These are phyloP conservation scores for Penicillium digitatum DNA, from an alignment of 2,329 filamentous ascomycete species.

Conservation along the genomic window DNA sequence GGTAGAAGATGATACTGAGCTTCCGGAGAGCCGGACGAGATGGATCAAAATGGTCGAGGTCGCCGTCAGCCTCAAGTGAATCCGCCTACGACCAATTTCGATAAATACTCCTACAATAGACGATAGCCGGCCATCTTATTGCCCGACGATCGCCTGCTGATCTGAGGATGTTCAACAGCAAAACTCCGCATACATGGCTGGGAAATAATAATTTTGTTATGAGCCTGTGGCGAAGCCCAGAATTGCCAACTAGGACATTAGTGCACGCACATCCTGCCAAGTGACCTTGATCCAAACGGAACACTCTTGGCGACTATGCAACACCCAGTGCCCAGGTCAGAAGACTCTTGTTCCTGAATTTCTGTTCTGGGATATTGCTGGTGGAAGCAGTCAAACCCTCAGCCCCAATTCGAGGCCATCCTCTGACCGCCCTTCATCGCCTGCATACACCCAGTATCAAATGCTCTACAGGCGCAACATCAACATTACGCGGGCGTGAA, in stretches of 20 bases:
- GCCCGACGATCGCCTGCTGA: neutral
- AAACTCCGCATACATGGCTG: neutral
- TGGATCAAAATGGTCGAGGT: slow-evolving; percentile 49
- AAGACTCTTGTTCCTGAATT: neutral
- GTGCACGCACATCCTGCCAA: neutral
- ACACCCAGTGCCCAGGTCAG: neutral
- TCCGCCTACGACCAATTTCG: neutral
- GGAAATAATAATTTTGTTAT: neutral
- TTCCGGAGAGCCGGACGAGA: slow-evolving; percentile 44
- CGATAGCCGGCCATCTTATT: neutral
- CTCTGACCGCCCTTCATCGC: neutral
- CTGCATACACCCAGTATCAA: neutral
- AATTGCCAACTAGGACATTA: neutral
- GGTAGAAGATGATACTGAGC: slow-evolving; percentile 29
- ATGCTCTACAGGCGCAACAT: neutral
- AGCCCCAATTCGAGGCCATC: neutral
- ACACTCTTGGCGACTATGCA: neutral
- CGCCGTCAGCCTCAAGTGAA: slow-evolving; percentile 42
- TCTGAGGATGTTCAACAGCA: neutral
- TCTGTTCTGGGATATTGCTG: neutral
- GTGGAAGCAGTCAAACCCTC: neutral
- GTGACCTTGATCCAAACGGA: neutral
- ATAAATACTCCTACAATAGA: neutral
- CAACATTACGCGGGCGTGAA: neutral
- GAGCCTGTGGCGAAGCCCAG: neutral